Percentiles rank a stretch among this genome's conserved stretches.
phyloP scores from a whole-genome alignment of 1,284 basidiomycete genomes.

The Meira nashicola region DNA sequence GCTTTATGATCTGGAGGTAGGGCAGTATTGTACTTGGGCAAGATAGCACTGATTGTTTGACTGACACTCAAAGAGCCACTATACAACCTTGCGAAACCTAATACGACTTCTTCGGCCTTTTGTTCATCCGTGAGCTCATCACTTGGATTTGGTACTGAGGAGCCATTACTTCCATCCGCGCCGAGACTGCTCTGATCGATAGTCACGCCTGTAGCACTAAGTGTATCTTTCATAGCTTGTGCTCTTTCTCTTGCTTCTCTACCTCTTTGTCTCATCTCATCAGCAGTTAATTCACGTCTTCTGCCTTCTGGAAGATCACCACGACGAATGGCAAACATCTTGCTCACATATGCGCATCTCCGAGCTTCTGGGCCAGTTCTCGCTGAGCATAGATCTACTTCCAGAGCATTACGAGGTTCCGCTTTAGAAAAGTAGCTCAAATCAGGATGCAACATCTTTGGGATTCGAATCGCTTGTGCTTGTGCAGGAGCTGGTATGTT shows the following conservation, averaged over 20 bases:
- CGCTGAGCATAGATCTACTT: constrained; percentile 68
- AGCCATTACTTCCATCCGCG: neutral
- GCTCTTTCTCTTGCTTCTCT: constrained; percentile 38
- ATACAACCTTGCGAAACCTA: constrained; percentile 88
- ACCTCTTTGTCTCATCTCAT: constrained; percentile 75
- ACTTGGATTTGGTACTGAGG: neutral
- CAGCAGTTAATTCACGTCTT: constrained; percentile 64
- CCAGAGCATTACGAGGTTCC: constrained; percentile 63
- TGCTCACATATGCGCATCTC: constrained; percentile 75
- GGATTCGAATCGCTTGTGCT: constrained; percentile 78
- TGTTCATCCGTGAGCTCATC: constrained; percentile 19
- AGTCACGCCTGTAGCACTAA: constrained; percentile 48
- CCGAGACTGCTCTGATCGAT: constrained; percentile 13
- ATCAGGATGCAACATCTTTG: constrained; percentile 88
- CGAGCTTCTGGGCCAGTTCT: constrained; percentile 28
- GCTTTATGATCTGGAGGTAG: constrained; percentile 65
- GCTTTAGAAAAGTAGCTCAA: constrained; percentile 52
- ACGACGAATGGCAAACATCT: constrained; percentile 87
- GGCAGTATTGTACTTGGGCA: constrained; percentile 81
- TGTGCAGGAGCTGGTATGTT: constrained; percentile 78
- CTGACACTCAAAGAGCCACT: constrained; percentile 72
- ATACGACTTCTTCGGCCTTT: constrained; percentile 35
- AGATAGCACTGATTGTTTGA: constrained; percentile 62
- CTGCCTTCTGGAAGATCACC: constrained; percentile 81
- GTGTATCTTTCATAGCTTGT: constrained; percentile 30